Evolutionary conservation across 2,329 filamentous ascomycete species (phyloP), one percentile per base, ranked within the genome.

Genomic region (Arthrobotrys entomopaga): DNA sequence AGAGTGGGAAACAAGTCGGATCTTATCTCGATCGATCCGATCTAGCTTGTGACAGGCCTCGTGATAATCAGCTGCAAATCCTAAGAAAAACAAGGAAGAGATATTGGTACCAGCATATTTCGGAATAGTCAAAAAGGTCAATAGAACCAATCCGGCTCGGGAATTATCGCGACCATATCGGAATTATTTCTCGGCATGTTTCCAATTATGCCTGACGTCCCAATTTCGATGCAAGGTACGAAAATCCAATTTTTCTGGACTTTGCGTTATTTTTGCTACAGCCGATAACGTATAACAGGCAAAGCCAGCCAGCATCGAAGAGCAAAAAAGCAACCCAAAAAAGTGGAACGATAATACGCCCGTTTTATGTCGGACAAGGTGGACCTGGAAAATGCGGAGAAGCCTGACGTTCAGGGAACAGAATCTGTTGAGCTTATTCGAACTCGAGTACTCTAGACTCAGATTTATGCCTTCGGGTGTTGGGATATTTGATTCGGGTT

Each of bases 331-430:
- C 15, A 53, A 70, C 4, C 24, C 49, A 20, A 29, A 56, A 54
- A 63, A 43, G 57, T n/a, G 58, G 26, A 20, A 61, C 56, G 64
- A 73, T 73, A 72, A 58, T 58, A 56, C 46, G 61, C 53, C 40
- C 54, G 67, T 72, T 65, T 42, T 60, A 65, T 54, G 61, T 65
- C 42, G 46, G 69, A 65, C 61, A 65, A 66, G 57, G 69, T 65
- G 61, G 69, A 61, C 69, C 69, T 73, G 69, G 69, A 66, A 73
- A 66, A 66, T 73, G 69, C 69, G 69, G 69, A 73, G 69, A 73
- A 73, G 61, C 61, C 60, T 64, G 61, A 29, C 50, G 20, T 26
- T 63, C 42, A 26, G 61, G 54, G 46, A 42, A 24, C 8, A 34
- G 19, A 19, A 13, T 22, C 3, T 42, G 7, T 34, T 57, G 56